Evolutionary conservation across 1,284 basidiomycete species (phyloP), one percentile per base, ranked within the genome.

Genomic region (Sanghuangporus weigelae): DNA sequence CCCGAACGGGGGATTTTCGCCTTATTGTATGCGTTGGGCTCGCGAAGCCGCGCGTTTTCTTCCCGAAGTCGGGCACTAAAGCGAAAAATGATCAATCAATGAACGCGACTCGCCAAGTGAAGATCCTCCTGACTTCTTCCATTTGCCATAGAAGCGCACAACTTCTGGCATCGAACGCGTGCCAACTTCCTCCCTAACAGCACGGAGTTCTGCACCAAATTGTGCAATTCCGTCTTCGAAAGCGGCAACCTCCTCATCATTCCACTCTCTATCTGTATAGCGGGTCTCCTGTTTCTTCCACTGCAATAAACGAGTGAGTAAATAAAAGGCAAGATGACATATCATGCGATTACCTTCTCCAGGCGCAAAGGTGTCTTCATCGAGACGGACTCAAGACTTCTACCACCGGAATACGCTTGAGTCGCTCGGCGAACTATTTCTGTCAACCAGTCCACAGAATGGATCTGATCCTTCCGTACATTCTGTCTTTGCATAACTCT

Each of bases 71-170:
- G 86, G 58, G 76, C 74, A 68, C 89, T 90, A 69, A 14, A 46
- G 59, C 44, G 12, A 54, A 59, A 49, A 68, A 55, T 36, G 11
- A 12, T 50, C 73, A 59, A 71, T 63, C 66, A 42, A 57, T 57
- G 21, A 16, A 46, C 2, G n/a, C 2, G n/a, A 42, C n/a, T 12
- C 10, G n/a, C 40, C 40, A 42, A 40, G 12, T 42, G 59, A 55
- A 40, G n/a, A 62, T 49, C n/a, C 21, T 12, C 72, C 77, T 42
- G 69, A 90, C 90, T 84, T 91, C 79, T 95, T 95, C 93, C 93
- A 95, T 60, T 84, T 84, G 7, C 87, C 90, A 70, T 93, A 94
- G 75, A 87, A 92, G 14, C 92, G 84, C 35, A 95, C 91, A 14
- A 93, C 85, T 70, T 95, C 92, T 16, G 82, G 78, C 68, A 91